A percentile compares a stretch with the other conserved stretches of the same genome.
Conservation (phyloP, 2,329 filamentous ascomycete genomes). For the Pseudogymnoascus sp. region DNA sequence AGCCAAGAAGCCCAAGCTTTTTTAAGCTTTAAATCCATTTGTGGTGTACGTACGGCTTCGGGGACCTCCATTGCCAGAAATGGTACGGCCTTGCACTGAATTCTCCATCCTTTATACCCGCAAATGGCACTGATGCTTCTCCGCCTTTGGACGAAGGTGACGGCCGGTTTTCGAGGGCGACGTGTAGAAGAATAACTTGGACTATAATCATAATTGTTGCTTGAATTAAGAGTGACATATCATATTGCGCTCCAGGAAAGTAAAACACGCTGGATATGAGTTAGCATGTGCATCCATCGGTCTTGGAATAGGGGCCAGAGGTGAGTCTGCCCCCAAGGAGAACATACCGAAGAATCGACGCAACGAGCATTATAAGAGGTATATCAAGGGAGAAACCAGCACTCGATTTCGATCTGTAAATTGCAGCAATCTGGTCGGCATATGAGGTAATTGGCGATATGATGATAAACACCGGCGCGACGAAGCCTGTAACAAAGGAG, state of each 20-base stretch:
- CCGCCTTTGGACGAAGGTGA: conserved; percentile 52
- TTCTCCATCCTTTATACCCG: conserved; percentile 30
- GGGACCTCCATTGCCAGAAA: conserved; percentile 76
- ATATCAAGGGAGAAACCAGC: conserved; percentile 65
- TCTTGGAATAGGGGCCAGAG: conserved; percentile 1
- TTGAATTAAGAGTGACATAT: conserved; percentile 56
- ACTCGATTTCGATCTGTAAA: conserved; percentile 57
- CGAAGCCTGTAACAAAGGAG: conserved; percentile 42
- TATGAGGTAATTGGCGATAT: conserved; percentile 59
- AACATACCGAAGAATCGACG: conserved; percentile 55
- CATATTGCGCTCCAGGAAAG: conserved; percentile 60
- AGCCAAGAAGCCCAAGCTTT: conserved; percentile 9
- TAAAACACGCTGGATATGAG: conserved; percentile 53
- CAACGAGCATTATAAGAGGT: conserved; percentile 64
- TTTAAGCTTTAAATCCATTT: conserved; percentile 4
- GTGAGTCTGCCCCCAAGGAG: not conserved
- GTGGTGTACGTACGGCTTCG: conserved; percentile 47
- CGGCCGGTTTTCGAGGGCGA: conserved; percentile 62
- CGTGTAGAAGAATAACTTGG: conserved; percentile 57
- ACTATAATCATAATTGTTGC: conserved; percentile 59
- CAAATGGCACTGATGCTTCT: conserved; percentile 56
- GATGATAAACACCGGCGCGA: conserved; percentile 57
- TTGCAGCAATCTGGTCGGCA: conserved; percentile 57
- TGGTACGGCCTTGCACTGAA: conserved; percentile 54
- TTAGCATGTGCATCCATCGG: conserved; percentile 11